Evolutionary conservation across 2,329 filamentous ascomycete species (phyloP).

Genomic region (Botrytis tulipae): DNA sequence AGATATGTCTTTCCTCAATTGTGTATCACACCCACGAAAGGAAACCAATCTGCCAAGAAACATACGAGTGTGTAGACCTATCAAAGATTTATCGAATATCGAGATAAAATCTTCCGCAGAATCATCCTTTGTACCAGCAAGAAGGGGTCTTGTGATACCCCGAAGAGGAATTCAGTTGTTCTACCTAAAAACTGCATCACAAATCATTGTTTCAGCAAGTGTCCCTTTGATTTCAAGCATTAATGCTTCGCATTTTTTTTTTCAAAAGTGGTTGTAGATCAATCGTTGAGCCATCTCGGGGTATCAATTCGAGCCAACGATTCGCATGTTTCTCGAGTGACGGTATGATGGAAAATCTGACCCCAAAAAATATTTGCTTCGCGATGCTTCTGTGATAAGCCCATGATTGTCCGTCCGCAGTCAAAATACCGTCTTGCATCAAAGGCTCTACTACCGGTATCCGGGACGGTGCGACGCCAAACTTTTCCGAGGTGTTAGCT

Average conservation of each 20-base stretch:
- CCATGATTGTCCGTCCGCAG: constrained; percentile 50
- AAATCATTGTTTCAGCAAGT: background rate
- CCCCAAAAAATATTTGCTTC: constrained; percentile 51
- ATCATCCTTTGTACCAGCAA: background rate
- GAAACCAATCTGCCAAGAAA: constrained; percentile 19
- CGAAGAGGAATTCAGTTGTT: background rate
- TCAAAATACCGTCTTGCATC: constrained; percentile 55
- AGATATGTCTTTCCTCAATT: constrained; percentile 14
- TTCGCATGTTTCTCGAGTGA: constrained; percentile 60
- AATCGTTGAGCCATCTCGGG: constrained; percentile 50
- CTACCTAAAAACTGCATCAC: background rate
- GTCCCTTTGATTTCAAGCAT: background rate
- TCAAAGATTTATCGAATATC: constrained; percentile 20
- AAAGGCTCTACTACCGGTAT: constrained; percentile 46
- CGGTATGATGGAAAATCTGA: constrained; percentile 47
- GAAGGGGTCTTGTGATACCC: background rate
- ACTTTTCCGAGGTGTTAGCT: constrained; percentile 54
- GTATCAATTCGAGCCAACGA: constrained; percentile 55
- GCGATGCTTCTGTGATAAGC: constrained; percentile 49
- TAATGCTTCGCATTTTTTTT: constrained; percentile 40
- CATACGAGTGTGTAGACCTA: constrained; percentile 12
- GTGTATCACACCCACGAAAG: background rate
- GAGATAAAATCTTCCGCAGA: background rate
- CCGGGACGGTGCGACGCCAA: constrained; percentile 46
- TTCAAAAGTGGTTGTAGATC: constrained; percentile 63